Evolutionary conservation across 2,329 filamentous ascomycete species (phyloP).

Genomic region (Magnaporthales sp.): DNA sequence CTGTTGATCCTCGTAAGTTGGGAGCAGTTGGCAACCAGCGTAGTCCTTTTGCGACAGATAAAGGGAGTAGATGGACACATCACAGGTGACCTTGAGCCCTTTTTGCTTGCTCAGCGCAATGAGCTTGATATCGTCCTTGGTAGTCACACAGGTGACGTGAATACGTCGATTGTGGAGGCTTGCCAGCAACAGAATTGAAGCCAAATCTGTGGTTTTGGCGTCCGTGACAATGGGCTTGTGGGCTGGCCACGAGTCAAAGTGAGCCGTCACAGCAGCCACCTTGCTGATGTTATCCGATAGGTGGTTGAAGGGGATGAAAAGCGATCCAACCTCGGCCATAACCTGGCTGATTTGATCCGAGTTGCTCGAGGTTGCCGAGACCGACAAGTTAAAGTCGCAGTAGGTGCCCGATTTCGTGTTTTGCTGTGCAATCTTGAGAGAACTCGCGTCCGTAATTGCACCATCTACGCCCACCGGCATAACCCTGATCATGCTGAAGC

Average conservation of each 20-base stretch:
- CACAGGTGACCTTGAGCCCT: conserved; percentile 74
- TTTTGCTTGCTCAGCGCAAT: conserved; percentile 74
- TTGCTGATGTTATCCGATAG: conserved; percentile 77
- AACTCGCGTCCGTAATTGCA: conserved; percentile 62
- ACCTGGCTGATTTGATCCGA: conserved; percentile 66
- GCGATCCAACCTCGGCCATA: conserved; percentile 64
- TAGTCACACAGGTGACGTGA: conserved; percentile 74
- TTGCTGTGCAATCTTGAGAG: conserved; percentile 63
- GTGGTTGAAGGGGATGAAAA: conserved; percentile 79
- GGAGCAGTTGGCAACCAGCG: conserved; percentile 57
- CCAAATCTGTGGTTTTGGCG: conserved; percentile 70
- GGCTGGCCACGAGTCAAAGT: conserved; percentile 69
- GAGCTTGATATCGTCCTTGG: conserved; percentile 68
- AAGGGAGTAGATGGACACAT: conserved; percentile 71
- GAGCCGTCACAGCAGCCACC: conserved; percentile 68
- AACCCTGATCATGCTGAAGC: conserved; percentile 73
- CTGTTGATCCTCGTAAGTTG: conserved; percentile 58
- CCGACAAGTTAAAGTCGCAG: conserved; percentile 75
- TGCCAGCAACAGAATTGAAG: conserved; percentile 69
- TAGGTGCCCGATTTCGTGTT: conserved; percentile 57
- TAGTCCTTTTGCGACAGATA: conserved; percentile 66
- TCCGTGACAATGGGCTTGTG: conserved; percentile 77
- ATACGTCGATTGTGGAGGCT: conserved; percentile 72
- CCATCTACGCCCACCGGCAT: conserved; percentile 68
- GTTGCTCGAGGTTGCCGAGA: conserved; percentile 65